Base-by-base conservation (phyloP, 208 protist species). In the Crithidia brevicula region DNA sequence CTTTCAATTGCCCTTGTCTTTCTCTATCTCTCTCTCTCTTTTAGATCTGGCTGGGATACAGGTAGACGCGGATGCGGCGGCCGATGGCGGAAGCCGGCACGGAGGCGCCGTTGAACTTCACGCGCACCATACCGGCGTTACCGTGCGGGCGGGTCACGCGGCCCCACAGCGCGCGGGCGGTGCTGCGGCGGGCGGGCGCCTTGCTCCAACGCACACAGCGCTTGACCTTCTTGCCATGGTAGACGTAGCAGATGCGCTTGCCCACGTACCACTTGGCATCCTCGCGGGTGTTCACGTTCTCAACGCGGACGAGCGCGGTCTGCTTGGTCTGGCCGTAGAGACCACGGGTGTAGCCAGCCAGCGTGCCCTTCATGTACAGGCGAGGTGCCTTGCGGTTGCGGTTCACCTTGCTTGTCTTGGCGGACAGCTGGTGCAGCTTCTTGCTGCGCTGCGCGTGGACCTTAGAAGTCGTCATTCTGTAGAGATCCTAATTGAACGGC, bases 211-310 rank as follows among this genome's bases (percentile, higher is more conserved):
- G 91, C 59, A 96, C 82, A 72, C 88, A 97, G 34, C 89, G 88
- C 87, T 92, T 92, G 67, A 98, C 89, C 77, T 96, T 97, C 74
- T 98, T 84, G 64, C 95, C 98, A 74, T 98, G 96, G 91, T 99
- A 99, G 34, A 99, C 92, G 88, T 99, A 99, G 76, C 92, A 98
- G 52, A 99, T 89, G 65, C 95, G 90, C 95, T 99, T 99, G 68
- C 98, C 98, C n/a, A 99, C 75, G 86, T 99, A 99, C 90, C 96
- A 99, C 38, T 79, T 59, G 65, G 98, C 89, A 45, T 98, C 98
- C 54, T 98, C 85, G 69, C 89, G 95, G 63, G 86, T 96, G 77
- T 97, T 93, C 45, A 99, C 97, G 78, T 98, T 98, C 82, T 99
- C 97, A 65, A 99, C 86, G 82, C 94, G 97, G 16, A 99, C 57